Evolutionary conservation across 1,284 basidiomycete species (phyloP).

Genomic region (Gymnopus androsaceus): DNA sequence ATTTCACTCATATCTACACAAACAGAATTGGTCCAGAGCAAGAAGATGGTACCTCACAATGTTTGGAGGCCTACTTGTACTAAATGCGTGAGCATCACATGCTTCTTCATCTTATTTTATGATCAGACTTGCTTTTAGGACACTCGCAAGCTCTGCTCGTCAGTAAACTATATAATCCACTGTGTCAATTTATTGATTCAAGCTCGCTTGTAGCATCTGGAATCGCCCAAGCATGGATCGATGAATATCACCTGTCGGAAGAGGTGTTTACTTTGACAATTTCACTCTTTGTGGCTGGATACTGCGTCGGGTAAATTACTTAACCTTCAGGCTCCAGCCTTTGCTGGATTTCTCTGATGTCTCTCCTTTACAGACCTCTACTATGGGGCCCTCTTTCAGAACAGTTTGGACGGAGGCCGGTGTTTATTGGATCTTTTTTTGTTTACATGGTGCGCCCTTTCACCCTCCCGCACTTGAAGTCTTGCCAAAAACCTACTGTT

Average conservation of each 20-base stretch:
- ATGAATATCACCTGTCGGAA: slow-evolving; percentile 54
- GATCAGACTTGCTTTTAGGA: too few relatives aligned
- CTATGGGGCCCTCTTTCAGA: too few relatives aligned
- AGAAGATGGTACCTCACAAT: slow-evolving; percentile 55
- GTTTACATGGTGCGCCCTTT: slow-evolving; percentile 53
- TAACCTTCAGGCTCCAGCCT: too few relatives aligned
- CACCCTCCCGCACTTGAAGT: background rate
- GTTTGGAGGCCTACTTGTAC: slow-evolving; percentile 61
- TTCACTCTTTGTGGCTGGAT: slow-evolving; percentile 58
- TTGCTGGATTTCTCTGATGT: too few relatives aligned
- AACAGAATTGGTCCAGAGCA: slow-evolving; percentile 39
- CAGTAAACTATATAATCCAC: slow-evolving; percentile 23
- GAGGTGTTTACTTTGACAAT: slow-evolving; percentile 54
- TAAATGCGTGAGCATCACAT: too few relatives aligned
- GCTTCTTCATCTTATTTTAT: too few relatives aligned
- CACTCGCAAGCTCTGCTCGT: slow-evolving; percentile 64
- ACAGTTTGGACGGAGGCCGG: slow-evolving; percentile 57
- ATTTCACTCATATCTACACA: background rate
- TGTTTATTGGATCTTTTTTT: slow-evolving; percentile 70
- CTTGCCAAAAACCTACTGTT: background rate
- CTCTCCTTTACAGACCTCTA: too few relatives aligned
- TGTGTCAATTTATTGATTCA: too few relatives aligned
- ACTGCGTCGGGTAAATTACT: slow-evolving; percentile 48
- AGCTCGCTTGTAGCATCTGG: slow-evolving; percentile 41
- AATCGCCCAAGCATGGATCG: slow-evolving; percentile 46